phyloP scores from a whole-genome alignment of 116 monocot species.

The Cymodocea nodosa region DNA sequence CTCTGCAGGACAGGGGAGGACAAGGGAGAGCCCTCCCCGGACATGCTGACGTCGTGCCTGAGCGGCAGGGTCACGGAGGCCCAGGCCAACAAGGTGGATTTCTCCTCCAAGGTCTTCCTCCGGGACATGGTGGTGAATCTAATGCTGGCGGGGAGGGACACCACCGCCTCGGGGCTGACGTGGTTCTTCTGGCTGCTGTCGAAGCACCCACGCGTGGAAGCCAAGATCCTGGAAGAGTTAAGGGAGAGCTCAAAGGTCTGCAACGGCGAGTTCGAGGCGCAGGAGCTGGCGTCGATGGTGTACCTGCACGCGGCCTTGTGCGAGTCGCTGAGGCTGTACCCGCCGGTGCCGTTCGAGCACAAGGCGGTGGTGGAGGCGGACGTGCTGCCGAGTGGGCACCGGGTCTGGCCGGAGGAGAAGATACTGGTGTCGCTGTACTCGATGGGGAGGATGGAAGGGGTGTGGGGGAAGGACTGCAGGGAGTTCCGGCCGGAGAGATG shows the following conservation, averaged over 20 bases:
- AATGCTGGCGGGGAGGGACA: slow-evolving; percentile 43
- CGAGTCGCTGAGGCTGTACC: slow-evolving; percentile 26
- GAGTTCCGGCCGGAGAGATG: slow-evolving; percentile 35
- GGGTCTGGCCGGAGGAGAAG: slow-evolving; percentile 1
- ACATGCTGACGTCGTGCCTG: no score
- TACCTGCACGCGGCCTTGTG: slow-evolving; percentile 20
- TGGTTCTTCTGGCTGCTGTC: slow-evolving; percentile 46
- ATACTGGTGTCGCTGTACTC: slow-evolving; percentile 17
- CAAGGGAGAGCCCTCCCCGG: no score
- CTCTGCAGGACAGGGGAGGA: no score
- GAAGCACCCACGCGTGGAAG: slow-evolving; percentile 21
- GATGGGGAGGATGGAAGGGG: slow-evolving; percentile 23
- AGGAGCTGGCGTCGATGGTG: neutral
- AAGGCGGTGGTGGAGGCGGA: slow-evolving; percentile 11
- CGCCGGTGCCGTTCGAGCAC: slow-evolving; percentile 26
- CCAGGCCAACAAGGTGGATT: no score
- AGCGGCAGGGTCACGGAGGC: no score
- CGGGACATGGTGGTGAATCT: slow-evolving; percentile 30
- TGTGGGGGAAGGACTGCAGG: slow-evolving; percentile 23
- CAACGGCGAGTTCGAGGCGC: neutral
- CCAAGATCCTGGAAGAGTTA: slow-evolving; percentile 34
- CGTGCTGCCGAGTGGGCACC: slow-evolving; percentile 15
- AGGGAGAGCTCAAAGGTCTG: neutral
- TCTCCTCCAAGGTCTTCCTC: slow-evolving; percentile 8
- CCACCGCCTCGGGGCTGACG: slow-evolving; percentile 23